Evolutionary conservation across 2,329 filamentous ascomycete genomes (phyloP).

Genomic region (Aureobasidium sp.): DNA sequence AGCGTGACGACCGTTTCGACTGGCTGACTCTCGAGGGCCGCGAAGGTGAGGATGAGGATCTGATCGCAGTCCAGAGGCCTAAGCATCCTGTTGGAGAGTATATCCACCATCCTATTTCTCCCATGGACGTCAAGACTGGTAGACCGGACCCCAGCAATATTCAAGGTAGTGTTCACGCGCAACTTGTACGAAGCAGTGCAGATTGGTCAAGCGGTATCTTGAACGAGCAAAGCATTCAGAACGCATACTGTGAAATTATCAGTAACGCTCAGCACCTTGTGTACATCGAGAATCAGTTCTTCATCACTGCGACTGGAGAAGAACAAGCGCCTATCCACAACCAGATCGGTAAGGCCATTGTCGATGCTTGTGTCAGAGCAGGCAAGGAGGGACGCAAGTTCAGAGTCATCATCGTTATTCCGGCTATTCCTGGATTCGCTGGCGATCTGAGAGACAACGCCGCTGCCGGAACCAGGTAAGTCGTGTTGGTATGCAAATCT

Average conservation of each 20-base stretch:
- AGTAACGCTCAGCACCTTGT: constrained; percentile 83
- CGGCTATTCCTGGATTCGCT: constrained; percentile 87
- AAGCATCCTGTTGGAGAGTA: constrained; percentile 87
- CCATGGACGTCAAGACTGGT: constrained; percentile 58
- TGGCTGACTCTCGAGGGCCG: constrained; percentile 78
- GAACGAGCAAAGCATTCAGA: constrained; percentile 77
- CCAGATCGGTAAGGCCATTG: constrained; percentile 78
- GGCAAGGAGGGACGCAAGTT: constrained; percentile 81
- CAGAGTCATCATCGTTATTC: constrained; percentile 81
- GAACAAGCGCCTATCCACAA: constrained; percentile 82
- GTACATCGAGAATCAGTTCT: constrained; percentile 99
- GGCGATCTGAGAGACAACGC: constrained; percentile 80
- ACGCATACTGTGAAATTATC: constrained; percentile 79
- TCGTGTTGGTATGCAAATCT: neutral
- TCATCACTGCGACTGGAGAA: constrained; percentile 91
- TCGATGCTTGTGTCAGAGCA: constrained; percentile 79
- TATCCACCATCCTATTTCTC: constrained; percentile 67
- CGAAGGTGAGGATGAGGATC: constrained; percentile 70
- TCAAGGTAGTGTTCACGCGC: constrained; percentile 70
- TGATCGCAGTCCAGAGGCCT: constrained; percentile 81
- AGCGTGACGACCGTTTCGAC: constrained; percentile 73
- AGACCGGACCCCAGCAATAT: constrained; percentile 36
- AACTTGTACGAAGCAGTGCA: constrained; percentile 80
- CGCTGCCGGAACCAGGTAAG: constrained; percentile 61
- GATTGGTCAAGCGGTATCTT: constrained; percentile 94